phyloP scores from a whole-genome alignment of 768 basidiomycete species.

The Tephrocybe rancida region DNA sequence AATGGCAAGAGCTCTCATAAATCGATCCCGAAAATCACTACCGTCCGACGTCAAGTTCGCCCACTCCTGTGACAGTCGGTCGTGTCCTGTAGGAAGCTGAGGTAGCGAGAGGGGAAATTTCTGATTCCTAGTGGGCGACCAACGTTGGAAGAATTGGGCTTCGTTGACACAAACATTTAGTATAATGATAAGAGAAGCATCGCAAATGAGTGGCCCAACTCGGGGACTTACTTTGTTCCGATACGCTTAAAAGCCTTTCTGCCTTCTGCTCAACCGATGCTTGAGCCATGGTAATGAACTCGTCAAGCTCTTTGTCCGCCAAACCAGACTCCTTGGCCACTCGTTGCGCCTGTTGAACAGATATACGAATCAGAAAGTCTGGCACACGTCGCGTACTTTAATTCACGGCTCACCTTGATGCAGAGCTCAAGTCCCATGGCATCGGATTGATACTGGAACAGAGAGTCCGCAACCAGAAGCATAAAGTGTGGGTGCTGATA shows the following conservation, averaged over 20 bases:
- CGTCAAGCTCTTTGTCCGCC: neutral
- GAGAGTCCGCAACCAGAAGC: neutral
- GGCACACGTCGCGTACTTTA: neutral
- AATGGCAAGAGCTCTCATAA: constrained; percentile 25
- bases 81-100: constrained; percentile 21
- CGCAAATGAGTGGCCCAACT: too few relatives aligned
- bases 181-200: too few relatives aligned
- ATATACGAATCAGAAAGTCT: neutral
- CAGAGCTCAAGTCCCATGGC: constrained; percentile 1
- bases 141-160: neutral
- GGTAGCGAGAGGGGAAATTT: constrained; percentile 24
- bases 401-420: neutral
- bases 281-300: neutral
- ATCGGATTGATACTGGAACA: neutral
- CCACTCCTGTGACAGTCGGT: constrained; percentile 22
- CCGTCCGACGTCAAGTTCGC: constrained; percentile 11
- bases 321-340: neutral
- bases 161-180: neutral
- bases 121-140: constrained; percentile 10
- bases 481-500: constrained; percentile 1
- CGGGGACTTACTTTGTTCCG: neutral
- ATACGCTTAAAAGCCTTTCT: neutral
- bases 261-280: neutral
- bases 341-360: neutral
- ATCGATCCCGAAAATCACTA: constrained; percentile 15